Conservation (phyloP, 208 protist species). For the Strigomonas galati region DNA sequence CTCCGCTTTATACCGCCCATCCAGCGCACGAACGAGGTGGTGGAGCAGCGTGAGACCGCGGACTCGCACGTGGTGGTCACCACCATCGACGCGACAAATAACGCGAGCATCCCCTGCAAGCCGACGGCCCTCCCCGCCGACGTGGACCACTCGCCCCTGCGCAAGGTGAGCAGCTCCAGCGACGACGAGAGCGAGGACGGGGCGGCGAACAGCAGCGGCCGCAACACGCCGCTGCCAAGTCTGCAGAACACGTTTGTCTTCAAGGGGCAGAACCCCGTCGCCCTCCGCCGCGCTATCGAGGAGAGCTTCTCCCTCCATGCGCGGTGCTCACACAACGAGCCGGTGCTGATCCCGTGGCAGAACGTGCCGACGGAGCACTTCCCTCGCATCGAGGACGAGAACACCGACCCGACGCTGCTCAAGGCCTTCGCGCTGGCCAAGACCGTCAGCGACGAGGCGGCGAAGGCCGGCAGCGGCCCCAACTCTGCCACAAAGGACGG, state of each 20-base stretch:
- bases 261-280: constrained; percentile 36
- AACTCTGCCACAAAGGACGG: not conserved
- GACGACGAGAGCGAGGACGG: not conserved
- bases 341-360: constrained; percentile 23
- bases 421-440: not conserved
- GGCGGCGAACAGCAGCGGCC: not conserved
- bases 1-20: constrained; percentile 37
- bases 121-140: not conserved
- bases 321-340: constrained; percentile 48
- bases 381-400: constrained; percentile 27
- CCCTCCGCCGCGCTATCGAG: constrained; percentile 67
- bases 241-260: constrained; percentile 18
- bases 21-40: not conserved
- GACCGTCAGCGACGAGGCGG: not conserved
- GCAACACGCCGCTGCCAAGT: not conserved
- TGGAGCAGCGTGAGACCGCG: constrained; percentile 2
- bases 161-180: not conserved
- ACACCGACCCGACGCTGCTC: constrained; percentile 17
- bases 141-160: not conserved
- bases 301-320: constrained; percentile 55
- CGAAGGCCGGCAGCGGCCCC: not conserved
- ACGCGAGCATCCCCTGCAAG: not conserved
- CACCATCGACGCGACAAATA: not conserved
- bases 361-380: constrained; percentile 18
- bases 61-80: constrained; percentile 7